phyloP scores from a whole-genome alignment of 2,329 filamentous ascomycete species.

The Hypoxylon sp. region DNA sequence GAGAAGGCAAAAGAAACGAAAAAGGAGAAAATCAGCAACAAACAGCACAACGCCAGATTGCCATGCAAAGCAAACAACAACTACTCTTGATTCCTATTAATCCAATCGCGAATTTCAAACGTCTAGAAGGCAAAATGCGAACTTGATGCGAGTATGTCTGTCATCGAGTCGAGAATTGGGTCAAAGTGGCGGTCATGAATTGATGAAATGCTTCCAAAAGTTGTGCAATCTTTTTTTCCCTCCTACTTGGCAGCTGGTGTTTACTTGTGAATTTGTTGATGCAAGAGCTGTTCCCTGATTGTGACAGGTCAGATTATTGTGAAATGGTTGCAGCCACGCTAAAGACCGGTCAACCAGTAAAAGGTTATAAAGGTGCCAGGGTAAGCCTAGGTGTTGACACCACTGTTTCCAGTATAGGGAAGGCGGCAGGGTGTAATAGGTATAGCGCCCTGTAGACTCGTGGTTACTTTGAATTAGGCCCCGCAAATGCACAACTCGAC shows the following conservation, averaged over 20 bases:
- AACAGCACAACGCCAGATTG: constrained; percentile 35
- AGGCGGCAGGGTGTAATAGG: constrained; percentile 6
- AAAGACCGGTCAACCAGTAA: constrained; percentile 33
- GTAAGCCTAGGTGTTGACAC: constrained; percentile 10
- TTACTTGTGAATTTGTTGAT: constrained; percentile 49
- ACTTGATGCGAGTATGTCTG: constrained; percentile 29
- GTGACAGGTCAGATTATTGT: constrained; percentile 43
- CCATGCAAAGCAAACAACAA: constrained; percentile 42
- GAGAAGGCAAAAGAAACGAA: constrained; percentile 20
- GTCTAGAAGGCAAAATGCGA: constrained; percentile 34
- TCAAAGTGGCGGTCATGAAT: constrained; percentile 43
- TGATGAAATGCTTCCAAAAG: constrained; percentile 18
- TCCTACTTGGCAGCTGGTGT: constrained; percentile 31
- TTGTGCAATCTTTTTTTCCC: constrained; percentile 35
- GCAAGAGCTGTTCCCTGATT: constrained; percentile 20
- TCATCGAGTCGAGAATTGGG: constrained; percentile 14
- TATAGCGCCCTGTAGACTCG: constrained; percentile 7
- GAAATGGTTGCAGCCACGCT: constrained; percentile 39
- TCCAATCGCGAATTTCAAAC: constrained; percentile 27
- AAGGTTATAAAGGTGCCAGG: neutral
- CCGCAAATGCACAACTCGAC: constrained; percentile 40
- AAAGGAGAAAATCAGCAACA: constrained; percentile 26
- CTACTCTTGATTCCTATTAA: constrained; percentile 14
- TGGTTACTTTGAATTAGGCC: constrained; percentile 12
- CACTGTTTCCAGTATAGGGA: neutral